Evolutionary conservation across 192 early-diverging fungal genomes (phyloP).

Genomic region (Fimicolochytrium jonesii): DNA sequence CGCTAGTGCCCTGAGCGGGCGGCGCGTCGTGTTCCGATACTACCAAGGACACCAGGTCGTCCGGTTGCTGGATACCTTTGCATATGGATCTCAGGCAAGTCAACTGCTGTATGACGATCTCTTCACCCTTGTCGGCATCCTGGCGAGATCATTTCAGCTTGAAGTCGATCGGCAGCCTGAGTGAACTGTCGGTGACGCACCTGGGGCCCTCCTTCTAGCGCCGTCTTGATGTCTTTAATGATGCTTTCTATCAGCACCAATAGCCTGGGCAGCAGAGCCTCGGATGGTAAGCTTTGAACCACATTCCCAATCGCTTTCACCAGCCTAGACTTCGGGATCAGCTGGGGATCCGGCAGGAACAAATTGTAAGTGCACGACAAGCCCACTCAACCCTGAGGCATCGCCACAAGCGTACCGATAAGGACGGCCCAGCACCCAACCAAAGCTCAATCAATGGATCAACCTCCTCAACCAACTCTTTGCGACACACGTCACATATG

Average conservation of each 20-base stretch:
- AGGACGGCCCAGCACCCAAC: neutral
- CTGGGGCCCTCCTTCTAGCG: slow-evolving; percentile 14
- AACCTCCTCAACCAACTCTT: slow-evolving; percentile 18
- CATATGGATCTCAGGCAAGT: slow-evolving; percentile 13
- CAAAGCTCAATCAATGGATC: slow-evolving; percentile 16
- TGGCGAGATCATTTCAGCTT: neutral
- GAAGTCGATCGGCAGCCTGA: too few species aligned
- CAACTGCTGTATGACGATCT: slow-evolving; percentile 9
- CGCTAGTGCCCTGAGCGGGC: slow-evolving; percentile 5
- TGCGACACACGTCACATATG: slow-evolving; percentile 23
- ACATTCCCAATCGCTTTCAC: slow-evolving; percentile 27
- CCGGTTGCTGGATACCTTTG: slow-evolving; percentile 8
- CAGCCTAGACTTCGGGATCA: slow-evolving; percentile 6
- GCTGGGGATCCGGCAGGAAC: too few species aligned
- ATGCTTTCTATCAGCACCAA: slow-evolving; percentile 26
- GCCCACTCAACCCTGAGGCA: too few species aligned
- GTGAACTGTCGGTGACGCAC: neutral
- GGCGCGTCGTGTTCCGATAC: neutral
- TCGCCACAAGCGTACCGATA: slow-evolving; percentile 17
- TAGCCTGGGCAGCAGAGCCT: slow-evolving; percentile 20
- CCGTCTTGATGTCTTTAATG: slow-evolving; percentile 21
- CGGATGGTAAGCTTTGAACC: slow-evolving; percentile 23
- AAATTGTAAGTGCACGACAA: too few species aligned
- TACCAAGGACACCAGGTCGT: neutral
- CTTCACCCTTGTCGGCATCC: neutral